Conservation (phyloP, 768 basidiomycete genomes). For the Phlegmacium glaucopus region DNA sequence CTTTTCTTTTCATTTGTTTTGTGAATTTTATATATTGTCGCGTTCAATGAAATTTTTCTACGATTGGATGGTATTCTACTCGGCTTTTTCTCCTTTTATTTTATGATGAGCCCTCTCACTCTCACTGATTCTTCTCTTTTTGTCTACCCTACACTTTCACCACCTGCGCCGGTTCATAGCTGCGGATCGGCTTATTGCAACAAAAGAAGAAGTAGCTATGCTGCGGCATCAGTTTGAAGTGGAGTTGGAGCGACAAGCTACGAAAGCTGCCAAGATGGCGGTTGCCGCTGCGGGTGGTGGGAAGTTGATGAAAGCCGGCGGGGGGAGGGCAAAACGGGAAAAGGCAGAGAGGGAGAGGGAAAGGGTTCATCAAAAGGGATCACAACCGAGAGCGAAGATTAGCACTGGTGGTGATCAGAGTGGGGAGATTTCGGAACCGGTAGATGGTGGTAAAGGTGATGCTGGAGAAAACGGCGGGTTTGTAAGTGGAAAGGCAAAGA, state of each 20-base stretch:
- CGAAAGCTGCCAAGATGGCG: constrained; percentile 54
- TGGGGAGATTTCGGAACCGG: constrained; percentile 37
- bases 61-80: too few species aligned
- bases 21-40: too few species aligned
- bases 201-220: constrained; percentile 63
- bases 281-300: constrained; percentile 25
- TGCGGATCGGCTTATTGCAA: constrained; percentile 65
- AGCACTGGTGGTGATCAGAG: constrained; percentile 28
- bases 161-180: too few species aligned
- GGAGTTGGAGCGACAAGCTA: constrained; percentile 70
- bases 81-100: constrained; percentile 9
- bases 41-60: not conserved
- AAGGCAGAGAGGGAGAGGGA: constrained; percentile 20
- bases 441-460: constrained; percentile 10
- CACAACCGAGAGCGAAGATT: constrained; percentile 34
- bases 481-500: constrained; percentile 28
- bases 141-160: too few species aligned
- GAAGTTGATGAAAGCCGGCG: constrained; percentile 8
- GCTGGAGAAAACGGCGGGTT: constrained; percentile 5
- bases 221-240: constrained; percentile 69
- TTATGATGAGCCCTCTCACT: constrained; percentile 3
- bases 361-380: constrained; percentile 28
- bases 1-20: constrained; percentile 12
- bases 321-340: constrained; percentile 21
- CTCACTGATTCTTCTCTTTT: constrained; percentile 8